phyloP scores from a whole-genome alignment of 2,329 filamentous ascomycete genomes.

The Aspergillus candidus region DNA sequence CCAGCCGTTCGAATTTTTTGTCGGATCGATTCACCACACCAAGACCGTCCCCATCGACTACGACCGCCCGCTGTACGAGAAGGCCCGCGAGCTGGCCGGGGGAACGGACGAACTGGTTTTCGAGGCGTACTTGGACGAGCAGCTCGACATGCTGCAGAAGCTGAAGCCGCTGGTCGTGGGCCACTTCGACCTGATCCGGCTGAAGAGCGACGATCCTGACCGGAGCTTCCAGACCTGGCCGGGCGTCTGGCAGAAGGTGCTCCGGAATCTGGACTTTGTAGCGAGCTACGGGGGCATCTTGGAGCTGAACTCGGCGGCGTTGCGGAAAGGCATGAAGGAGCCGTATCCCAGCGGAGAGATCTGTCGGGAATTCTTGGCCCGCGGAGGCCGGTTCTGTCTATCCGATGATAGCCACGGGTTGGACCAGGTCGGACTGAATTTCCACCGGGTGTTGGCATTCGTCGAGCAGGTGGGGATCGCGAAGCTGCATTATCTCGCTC shows the following conservation, averaged over 20 bases:
- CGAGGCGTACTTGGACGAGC: conserved; percentile 80
- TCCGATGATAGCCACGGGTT: conserved; percentile 93
- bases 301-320: conserved; percentile 80
- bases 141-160: conserved; percentile 69
- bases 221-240: conserved; percentile 53
- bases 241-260: conserved; percentile 66
- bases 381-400: conserved; percentile 78
- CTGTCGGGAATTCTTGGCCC: conserved; percentile 65
- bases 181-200: conserved; percentile 85
- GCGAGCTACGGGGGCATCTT: conserved; percentile 71
- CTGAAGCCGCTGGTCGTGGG: conserved; percentile 74
- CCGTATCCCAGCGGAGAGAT: conserved; percentile 79
- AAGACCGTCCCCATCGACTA: conserved; percentile 85
- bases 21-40: conserved; percentile 90
- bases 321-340: conserved; percentile 85
- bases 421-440: conserved; percentile 82
- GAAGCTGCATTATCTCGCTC: conserved; percentile 34
- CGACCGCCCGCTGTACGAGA: conserved; percentile 60
- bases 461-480: conserved; percentile 47
- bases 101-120: conserved; percentile 68
- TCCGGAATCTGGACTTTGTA: conserved; percentile 68
- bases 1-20: conserved; percentile 75
- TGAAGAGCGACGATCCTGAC: conserved; percentile 66
- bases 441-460: conserved; percentile 63
- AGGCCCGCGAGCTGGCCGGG: conserved; percentile 52